Evolutionary conservation across 2,329 filamentous ascomycete species (phyloP).

Genomic region (Verticillium isaacii): DNA sequence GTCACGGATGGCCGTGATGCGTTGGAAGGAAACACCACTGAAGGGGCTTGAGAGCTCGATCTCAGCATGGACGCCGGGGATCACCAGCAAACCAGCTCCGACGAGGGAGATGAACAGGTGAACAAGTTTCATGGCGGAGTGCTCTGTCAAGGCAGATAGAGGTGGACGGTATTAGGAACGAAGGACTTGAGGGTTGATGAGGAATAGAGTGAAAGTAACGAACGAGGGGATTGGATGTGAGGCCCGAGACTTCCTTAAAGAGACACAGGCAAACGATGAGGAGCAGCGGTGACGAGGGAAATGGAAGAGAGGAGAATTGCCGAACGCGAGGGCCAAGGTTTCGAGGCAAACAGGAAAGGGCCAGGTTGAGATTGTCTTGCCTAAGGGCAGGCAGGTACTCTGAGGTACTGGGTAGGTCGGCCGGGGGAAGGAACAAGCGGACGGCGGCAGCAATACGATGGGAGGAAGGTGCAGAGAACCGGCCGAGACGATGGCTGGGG

Average conservation of each 20-base stretch:
- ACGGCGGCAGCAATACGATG: background rate
- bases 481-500: background rate
- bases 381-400: background rate
- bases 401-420: background rate
- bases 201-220: background rate
- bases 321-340: no score
- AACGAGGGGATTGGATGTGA: background rate
- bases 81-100: slow-evolving; percentile 3
- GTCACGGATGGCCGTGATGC: slow-evolving; percentile 20
- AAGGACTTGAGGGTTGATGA: slow-evolving; percentile 3
- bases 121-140: slow-evolving; percentile 9
- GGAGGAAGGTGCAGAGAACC: background rate
- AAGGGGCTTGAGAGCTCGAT: slow-evolving; percentile 27
- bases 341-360: no score
- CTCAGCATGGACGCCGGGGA: slow-evolving; percentile 2
- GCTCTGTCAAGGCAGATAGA: background rate
- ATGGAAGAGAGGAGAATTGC: no score
- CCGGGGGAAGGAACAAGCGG: background rate
- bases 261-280: background rate
- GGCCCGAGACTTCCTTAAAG: background rate
- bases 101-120: slow-evolving; percentile 3
- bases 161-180: background rate
- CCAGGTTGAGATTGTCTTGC: no score
- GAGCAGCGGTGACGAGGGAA: background rate
- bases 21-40: slow-evolving; percentile 32